phyloP scores from a whole-genome alignment of 1,284 basidiomycete genomes.

The Melampsora americana region DNA sequence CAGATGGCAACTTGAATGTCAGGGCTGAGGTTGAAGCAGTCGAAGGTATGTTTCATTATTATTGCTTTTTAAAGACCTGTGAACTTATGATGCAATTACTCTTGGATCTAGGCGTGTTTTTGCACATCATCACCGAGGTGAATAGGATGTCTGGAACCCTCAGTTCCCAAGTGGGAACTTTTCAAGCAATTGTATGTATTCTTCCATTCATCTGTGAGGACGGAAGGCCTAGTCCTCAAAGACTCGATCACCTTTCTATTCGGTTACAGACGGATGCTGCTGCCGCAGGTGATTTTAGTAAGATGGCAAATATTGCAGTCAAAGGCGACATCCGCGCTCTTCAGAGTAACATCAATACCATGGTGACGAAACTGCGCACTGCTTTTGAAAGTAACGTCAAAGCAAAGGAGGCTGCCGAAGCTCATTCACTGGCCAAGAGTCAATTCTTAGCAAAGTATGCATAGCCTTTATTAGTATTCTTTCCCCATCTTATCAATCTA shows the following conservation, averaged over 20 bases:
- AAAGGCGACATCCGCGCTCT: constrained; percentile 41
- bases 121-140: constrained; percentile 44
- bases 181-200: constrained; percentile 40
- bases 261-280: constrained; percentile 41
- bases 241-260: background rate
- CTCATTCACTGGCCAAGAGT: constrained; percentile 37
- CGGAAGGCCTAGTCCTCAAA: background rate
- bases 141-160: constrained; percentile 43
- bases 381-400: constrained; percentile 44
- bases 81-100: background rate
- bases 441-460: constrained; percentile 43
- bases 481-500: background rate
- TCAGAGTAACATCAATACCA: constrained; percentile 44
- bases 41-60: constrained; percentile 23
- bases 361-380: constrained; percentile 42
- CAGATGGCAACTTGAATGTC: constrained; percentile 42
- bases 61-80: background rate
- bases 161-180: constrained; percentile 44
- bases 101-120: constrained; percentile 28
- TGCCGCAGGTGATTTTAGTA: constrained; percentile 41
- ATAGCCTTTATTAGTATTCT: background rate
- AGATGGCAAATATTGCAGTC: constrained; percentile 40
- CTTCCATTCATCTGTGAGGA: background rate
- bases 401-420: constrained; percentile 43
- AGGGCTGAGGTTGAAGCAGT: constrained; percentile 44